These are phyloP conservation scores for Neobulgaria alba DNA, from an alignment of 2,329 filamentous ascomycete species.

Conservation along the genomic window DNA sequence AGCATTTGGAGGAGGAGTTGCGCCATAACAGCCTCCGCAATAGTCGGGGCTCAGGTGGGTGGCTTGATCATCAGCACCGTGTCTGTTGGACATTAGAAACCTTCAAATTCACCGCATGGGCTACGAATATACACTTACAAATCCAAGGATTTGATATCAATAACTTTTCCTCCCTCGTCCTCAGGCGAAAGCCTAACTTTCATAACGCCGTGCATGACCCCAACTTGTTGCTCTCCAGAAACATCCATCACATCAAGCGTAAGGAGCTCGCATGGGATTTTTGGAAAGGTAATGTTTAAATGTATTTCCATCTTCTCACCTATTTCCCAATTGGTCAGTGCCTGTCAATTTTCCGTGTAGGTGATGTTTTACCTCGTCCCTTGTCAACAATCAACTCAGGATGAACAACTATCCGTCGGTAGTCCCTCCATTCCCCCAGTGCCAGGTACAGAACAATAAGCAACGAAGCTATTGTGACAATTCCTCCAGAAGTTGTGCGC, in stretches of 20 bases:
- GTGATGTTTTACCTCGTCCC: slow-evolving; percentile 63
- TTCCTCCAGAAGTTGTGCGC: slow-evolving; percentile 87
- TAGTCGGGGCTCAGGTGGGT: slow-evolving; percentile 82
- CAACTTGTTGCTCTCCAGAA: slow-evolving; percentile 91
- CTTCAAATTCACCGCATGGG: no score
- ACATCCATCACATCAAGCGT: slow-evolving; percentile 99
- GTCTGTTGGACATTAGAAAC: slow-evolving; percentile 36
- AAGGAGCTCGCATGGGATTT: slow-evolving; percentile 86
- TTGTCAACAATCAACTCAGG: slow-evolving; percentile 96
- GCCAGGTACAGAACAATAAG: slow-evolving; percentile 81
- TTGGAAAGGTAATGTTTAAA: slow-evolving; percentile 92
- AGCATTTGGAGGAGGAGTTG: slow-evolving; percentile 60
- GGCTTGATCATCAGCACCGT: slow-evolving; percentile 58
- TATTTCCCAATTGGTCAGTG: slow-evolving; percentile 29
- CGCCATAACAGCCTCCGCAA: slow-evolving; percentile 91
- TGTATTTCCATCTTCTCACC: slow-evolving; percentile 99
- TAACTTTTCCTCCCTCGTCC: slow-evolving; percentile 65
- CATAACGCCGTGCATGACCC: slow-evolving; percentile 83
- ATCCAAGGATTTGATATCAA: slow-evolving; percentile 60
- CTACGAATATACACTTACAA: slow-evolving; percentile 43
- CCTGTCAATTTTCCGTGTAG: not conserved
- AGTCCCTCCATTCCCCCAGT: slow-evolving; percentile 95
- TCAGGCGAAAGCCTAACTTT: slow-evolving; percentile 75
- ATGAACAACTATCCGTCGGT: slow-evolving; percentile 74
- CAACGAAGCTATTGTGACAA: slow-evolving; percentile 88